Conservation (phyloP, 2,329 filamentous ascomycete species). For the Colletotrichum euphorbiae region DNA sequence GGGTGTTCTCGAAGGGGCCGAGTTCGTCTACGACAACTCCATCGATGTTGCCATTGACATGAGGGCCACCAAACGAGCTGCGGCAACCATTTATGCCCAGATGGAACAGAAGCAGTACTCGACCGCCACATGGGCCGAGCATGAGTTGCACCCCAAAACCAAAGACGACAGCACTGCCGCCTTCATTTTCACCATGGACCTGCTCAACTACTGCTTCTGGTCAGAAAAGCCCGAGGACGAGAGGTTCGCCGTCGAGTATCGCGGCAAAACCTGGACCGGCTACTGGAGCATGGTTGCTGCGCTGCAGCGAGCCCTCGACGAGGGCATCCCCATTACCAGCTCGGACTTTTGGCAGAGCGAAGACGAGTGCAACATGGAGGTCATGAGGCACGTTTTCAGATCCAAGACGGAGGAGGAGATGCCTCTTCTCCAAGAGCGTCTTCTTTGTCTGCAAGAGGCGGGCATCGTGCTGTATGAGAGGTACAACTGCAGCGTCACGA, state of each 20-base stretch:
- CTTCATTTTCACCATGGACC: constrained; percentile 97
- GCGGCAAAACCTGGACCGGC: constrained; percentile 85
- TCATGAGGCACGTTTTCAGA: constrained; percentile 82
- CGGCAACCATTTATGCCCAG: constrained; percentile 79
- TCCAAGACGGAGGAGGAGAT: constrained; percentile 89
- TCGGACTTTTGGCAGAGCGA: constrained; percentile 88
- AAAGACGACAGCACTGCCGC: constrained; percentile 84
- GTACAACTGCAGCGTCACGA: constrained; percentile 79
- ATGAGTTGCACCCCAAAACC: constrained; percentile 88
- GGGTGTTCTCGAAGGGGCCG: constrained; percentile 82
- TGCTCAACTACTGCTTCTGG: constrained; percentile 98
- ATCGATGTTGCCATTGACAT: constrained; percentile 94
- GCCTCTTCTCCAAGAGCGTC: constrained; percentile 81
- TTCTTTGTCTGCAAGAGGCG: constrained; percentile 85
- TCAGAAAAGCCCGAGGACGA: constrained; percentile 76
- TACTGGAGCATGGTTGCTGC: constrained; percentile 95
- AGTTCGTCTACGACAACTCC: constrained; percentile 90
- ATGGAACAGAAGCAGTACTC: constrained; percentile 90
- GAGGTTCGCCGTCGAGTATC: constrained; percentile 86
- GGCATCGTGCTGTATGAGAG: constrained; percentile 81
- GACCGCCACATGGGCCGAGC: constrained; percentile 85
- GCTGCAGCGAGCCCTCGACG: constrained; percentile 87
- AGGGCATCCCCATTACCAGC: constrained; percentile 90
- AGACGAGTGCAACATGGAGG: constrained; percentile 78
- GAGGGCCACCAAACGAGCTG: constrained; percentile 83